These are phyloP conservation scores for Blastobotrys petasosporus DNA, from an alignment of 1,139 yeast genomes.

Conservation along the genomic window DNA sequence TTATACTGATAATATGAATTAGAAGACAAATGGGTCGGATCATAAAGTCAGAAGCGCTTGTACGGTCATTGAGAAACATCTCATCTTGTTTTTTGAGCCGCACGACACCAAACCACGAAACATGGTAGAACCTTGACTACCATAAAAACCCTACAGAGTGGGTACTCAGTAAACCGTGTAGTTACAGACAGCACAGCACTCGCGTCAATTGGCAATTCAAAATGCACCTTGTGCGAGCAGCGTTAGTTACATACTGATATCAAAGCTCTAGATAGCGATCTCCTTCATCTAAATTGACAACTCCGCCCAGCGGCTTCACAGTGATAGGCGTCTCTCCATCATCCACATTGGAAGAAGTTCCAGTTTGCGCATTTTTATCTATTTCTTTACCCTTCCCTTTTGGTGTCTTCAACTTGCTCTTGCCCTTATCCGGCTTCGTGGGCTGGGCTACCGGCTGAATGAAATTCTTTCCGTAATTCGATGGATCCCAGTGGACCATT, in stretches of 20 bases:
- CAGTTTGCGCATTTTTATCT: not conserved
- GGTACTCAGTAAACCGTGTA: too few relatives aligned
- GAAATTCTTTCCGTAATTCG: slow-evolving; percentile 30
- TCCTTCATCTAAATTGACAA: slow-evolving; percentile 19
- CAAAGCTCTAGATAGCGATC: slow-evolving; percentile 4
- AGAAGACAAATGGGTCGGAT: not conserved
- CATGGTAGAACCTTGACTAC: not conserved
- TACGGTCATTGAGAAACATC: too few relatives aligned
- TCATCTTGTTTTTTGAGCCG: too few relatives aligned
- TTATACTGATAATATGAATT: not conserved
- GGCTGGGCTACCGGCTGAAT: slow-evolving; percentile 27
- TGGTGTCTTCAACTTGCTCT: not conserved
- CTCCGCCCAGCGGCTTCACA: slow-evolving; percentile 10
- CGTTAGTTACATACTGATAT: too few relatives aligned
- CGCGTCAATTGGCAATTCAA: too few relatives aligned
- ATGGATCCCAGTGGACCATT: slow-evolving; percentile 23
- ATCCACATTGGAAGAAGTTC: too few relatives aligned
- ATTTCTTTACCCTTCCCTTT: slow-evolving; percentile 4
- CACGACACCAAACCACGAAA: too few relatives aligned
- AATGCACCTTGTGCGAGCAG: too few relatives aligned
- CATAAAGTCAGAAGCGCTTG: too few relatives aligned
- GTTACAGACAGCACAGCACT: too few relatives aligned
- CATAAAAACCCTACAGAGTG: too few relatives aligned
- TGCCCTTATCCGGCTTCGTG: not conserved
- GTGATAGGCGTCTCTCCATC: not conserved